These are phyloP conservation scores for Beverwykella pulmonaria DNA, from an alignment of 495 filamentous ascomycete species.

Conservation along the genomic window DNA sequence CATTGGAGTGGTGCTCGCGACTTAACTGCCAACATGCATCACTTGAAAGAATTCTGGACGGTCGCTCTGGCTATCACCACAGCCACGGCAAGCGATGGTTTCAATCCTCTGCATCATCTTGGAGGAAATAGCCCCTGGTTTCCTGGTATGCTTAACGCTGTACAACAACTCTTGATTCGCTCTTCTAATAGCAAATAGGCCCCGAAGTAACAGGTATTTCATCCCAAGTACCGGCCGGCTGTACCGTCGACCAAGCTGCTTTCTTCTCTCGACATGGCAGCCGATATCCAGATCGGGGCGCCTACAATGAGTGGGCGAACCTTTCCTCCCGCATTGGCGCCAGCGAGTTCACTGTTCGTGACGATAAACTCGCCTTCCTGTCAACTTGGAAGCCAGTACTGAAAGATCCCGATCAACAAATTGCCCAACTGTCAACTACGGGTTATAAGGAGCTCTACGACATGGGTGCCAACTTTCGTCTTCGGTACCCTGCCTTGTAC, in stretches of 20 bases:
- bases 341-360: constrained; percentile 50
- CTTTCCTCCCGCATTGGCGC: constrained; percentile 52
- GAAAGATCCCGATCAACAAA: constrained; percentile 52
- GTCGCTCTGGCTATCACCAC: neutral
- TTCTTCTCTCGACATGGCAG: constrained; percentile 61
- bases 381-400: constrained; percentile 57
- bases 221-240: constrained; percentile 53
- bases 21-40: neutral
- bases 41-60: neutral
- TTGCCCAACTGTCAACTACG: constrained; percentile 55
- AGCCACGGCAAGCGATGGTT: neutral
- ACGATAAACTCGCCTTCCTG: constrained; percentile 51
- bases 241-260: constrained; percentile 57
- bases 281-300: constrained; percentile 58
- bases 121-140: constrained; percentile 61
- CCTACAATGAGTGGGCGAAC: constrained; percentile 55
- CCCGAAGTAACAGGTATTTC: constrained; percentile 59
- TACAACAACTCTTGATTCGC: neutral
- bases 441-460: constrained; percentile 59
- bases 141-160: constrained; percentile 28
- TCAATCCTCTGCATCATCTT: constrained; percentile 51
- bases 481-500: constrained; percentile 59
- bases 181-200: constrained; percentile 37
- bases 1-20: neutral
- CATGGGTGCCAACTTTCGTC: constrained; percentile 43